A percentile compares a stretch with the other conserved stretches of the same genome.
Evolutionary conservation across 2,329 filamentous ascomycete genomes (phyloP).

Genomic region (Chrysoporthe puriensis): DNA sequence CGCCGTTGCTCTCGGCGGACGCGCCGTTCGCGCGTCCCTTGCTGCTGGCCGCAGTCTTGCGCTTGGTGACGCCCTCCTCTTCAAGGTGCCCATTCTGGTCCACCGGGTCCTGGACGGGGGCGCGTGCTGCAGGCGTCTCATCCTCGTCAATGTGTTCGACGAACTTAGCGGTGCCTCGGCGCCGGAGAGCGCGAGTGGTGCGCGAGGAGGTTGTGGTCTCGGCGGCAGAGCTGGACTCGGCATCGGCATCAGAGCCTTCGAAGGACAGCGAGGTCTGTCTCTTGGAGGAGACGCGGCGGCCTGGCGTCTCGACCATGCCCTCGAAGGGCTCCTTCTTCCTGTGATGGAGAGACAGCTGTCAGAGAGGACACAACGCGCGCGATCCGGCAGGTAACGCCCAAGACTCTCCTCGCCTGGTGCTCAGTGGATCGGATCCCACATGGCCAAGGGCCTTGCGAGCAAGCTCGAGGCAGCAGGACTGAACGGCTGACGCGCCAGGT

Average conservation of each 20-base stretch:
- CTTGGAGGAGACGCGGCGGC: constrained; percentile 48
- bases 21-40: constrained; percentile 27
- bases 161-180: constrained; percentile 53
- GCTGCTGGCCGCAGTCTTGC: constrained; percentile 29
- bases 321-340: constrained; percentile 66
- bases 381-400: not conserved
- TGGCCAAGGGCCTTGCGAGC: not conserved
- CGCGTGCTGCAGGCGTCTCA: constrained; percentile 35
- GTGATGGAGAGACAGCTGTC: not conserved
- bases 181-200: constrained; percentile 42
- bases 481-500: too few relatives aligned
- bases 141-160: constrained; percentile 55
- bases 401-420: not conserved
- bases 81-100: not conserved
- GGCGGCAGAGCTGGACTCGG: constrained; percentile 52
- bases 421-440: not conserved
- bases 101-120: not conserved
- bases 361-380: not conserved
- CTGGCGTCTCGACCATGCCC: constrained; percentile 63
- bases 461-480: not conserved
- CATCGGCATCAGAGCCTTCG: constrained; percentile 51
- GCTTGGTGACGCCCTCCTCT: constrained; percentile 7
- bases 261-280: constrained; percentile 54
- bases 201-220: constrained; percentile 41
- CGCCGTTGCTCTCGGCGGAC: constrained; percentile 34